These are phyloP conservation scores for Climacium dendroides DNA, from an alignment of 225 moss, liverwort and hornwort species.

Conservation along the genomic window DNA sequence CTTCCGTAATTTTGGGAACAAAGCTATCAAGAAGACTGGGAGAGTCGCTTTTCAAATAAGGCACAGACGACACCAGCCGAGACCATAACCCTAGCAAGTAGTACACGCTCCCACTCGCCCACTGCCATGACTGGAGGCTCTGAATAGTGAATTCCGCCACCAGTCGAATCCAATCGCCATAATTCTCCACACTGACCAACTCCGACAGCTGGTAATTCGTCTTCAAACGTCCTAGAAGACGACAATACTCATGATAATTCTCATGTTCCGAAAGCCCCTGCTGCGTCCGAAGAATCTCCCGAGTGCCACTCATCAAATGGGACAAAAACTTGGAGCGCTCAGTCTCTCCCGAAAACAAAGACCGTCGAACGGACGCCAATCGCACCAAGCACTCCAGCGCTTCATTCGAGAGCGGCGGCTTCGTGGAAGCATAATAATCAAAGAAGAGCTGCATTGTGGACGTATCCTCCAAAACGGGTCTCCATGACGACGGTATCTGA, in stretches of 20 bases:
- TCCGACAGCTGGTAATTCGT: constrained; percentile 56
- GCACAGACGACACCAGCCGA: constrained; percentile 48
- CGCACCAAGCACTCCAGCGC: constrained; percentile 48
- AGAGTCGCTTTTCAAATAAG: constrained; percentile 56
- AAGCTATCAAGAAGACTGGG: constrained; percentile 55
- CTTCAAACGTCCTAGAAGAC: constrained; percentile 43
- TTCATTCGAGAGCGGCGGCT: constrained; percentile 49
- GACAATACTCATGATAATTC: constrained; percentile 58
- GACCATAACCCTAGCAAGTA: constrained; percentile 59
- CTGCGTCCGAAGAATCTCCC: constrained; percentile 47
- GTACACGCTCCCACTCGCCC: constrained; percentile 62
- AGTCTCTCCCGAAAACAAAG: constrained; percentile 43
- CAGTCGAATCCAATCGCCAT: constrained; percentile 51
- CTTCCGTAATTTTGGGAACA: constrained; percentile 52
- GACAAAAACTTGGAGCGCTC: constrained; percentile 47
- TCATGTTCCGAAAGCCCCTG: constrained; percentile 60
- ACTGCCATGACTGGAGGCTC: constrained; percentile 54
- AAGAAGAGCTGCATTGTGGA: constrained; percentile 60
- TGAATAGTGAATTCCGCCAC: constrained; percentile 60
- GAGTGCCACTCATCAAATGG: constrained; percentile 38
- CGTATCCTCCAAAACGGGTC: constrained; percentile 43
- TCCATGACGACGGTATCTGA: constrained; percentile 53
- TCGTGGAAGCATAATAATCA: constrained; percentile 50
- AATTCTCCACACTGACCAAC: constrained; percentile 53
- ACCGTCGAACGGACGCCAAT: constrained; percentile 42